Evolutionary conservation across 2,329 filamentous ascomycete genomes (phyloP), one percentile per base, ranked within the genome.

Genomic region (Aureobasidium sp.): DNA sequence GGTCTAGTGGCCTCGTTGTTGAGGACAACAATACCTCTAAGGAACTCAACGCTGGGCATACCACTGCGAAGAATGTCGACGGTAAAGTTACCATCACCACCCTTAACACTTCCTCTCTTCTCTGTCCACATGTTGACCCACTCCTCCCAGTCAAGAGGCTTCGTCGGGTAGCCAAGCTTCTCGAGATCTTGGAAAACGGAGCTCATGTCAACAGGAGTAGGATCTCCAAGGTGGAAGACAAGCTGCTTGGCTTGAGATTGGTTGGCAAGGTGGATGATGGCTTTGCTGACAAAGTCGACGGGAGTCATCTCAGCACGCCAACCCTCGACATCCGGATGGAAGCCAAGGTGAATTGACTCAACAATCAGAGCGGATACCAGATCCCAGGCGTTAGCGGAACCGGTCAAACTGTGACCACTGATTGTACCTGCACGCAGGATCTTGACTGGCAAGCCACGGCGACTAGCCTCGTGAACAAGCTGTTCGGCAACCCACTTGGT

Each of bases 301-400:
- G 89, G 89, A 0, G 89, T 92, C 89, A 92, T 92, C 75, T 93
- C 89, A 1, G 88, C 83, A 55, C 86, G 84, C 89, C 89, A 93
- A 46, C 85, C 85, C 55, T 87, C 81, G 4, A 92, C 85, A 59
- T 89, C 81, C 0, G 89, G 89, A 1, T 83, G 83, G 66, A 83
- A 82, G 6, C 88, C 88, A 3, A 92, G 79, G 59, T 88, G 85
- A 41, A 92, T 80, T 0, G 89, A 92, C 71, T 92, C 89, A 1
- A 92, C 87, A 29, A 92, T 81, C 62, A 93, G 72, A 0, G 89
- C 89, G 59, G 87, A 90, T 50, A 93, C 77, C 24, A 93, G 76
- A 79, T 93, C 89, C 77, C 86, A 92, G 0, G 88, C 84, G 68
- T 93, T 93, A 0, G 88, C 87, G 6, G 89, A 86, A 51, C 89